Percentiles rank a stretch among this genome's conserved stretches.
Conservation (phyloP, 1,139 yeast genomes). For the Arxiozyma slooffiae region DNA sequence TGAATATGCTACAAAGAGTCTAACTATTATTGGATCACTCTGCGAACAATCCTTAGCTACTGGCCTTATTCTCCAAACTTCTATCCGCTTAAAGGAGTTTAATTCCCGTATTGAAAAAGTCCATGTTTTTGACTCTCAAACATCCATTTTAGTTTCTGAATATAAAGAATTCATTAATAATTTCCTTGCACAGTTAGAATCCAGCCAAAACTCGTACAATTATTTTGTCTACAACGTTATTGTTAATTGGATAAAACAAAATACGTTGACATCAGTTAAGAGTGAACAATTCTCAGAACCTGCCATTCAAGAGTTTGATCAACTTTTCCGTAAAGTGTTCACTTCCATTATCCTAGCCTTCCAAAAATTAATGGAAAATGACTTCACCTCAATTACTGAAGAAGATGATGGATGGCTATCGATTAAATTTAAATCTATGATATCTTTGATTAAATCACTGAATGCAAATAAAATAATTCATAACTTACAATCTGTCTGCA, state of each 20-base stretch:
- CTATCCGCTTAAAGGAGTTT: conserved; percentile 11
- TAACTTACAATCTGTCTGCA: conserved; percentile 32
- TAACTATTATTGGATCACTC: conserved; percentile 5
- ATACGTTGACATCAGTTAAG: not conserved
- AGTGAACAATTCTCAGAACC: conserved; percentile 3
- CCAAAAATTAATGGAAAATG: conserved; percentile 44
- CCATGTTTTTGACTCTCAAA: conserved; percentile 14
- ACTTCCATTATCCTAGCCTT: conserved; percentile 56
- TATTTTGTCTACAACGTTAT: conserved; percentile 43
- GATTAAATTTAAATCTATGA: conserved; percentile 38
- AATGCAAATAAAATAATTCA: conserved; percentile 28
- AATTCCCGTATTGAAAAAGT: conserved; percentile 7
- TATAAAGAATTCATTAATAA: conserved; percentile 19
- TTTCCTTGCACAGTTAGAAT: conserved; percentile 18
- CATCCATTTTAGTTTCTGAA: conserved; percentile 18
- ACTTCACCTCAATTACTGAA: conserved; percentile 33
- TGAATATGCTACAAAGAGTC: conserved; percentile 36
- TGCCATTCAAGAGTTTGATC: conserved; percentile 38
- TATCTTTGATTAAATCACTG: conserved; percentile 34
- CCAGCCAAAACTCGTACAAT: conserved; percentile 32
- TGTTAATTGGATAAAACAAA: conserved; percentile 32
- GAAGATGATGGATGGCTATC: conserved; percentile 63
- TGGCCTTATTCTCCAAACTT: conserved; percentile 16
- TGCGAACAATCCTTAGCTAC: conserved; percentile 10
- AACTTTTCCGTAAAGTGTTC: conserved; percentile 42